Percentiles rank a stretch among this genome's conserved stretches.
Evolutionary conservation across 2,329 filamentous ascomycete genomes (phyloP).

Genomic region (Fusarium sp.): DNA sequence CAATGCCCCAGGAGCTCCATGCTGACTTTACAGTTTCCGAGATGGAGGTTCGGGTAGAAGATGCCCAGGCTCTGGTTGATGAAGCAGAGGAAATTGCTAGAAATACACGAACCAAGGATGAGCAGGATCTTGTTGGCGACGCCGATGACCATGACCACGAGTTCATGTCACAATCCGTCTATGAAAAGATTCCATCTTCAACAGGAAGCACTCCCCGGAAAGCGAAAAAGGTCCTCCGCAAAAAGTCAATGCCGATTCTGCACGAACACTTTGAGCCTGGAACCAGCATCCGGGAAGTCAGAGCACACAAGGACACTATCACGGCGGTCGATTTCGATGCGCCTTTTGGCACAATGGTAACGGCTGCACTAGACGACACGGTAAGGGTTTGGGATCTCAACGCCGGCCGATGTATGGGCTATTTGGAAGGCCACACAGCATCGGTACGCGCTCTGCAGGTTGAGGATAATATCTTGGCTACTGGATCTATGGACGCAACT

Average conservation of each 20-base stretch:
- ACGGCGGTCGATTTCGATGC: conserved; percentile 95
- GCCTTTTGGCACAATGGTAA: conserved; percentile 96
- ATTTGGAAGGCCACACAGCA: conserved; percentile 92
- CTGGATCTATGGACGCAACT: conserved; percentile 93
- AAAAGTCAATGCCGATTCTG: conserved; percentile 91
- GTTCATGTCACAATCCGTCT: conserved; percentile 99
- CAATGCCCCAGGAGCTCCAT: not conserved
- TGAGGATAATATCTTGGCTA: conserved; percentile 94
- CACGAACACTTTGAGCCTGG: conserved; percentile 96
- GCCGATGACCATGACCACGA: conserved; percentile 61
- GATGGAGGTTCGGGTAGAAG: conserved; percentile 71
- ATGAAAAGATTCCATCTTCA: conserved; percentile 84
- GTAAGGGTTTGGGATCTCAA: conserved; percentile 97
- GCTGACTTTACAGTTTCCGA: conserved; percentile 68
- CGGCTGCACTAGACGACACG: conserved; percentile 91
- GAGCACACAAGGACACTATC: conserved; percentile 88
- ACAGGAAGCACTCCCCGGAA: conserved; percentile 61
- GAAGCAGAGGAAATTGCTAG: conserved; percentile 69
- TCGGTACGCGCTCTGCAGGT: conserved; percentile 94
- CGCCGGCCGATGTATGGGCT: conserved; percentile 89
- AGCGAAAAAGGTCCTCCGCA: conserved; percentile 67
- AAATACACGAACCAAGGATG: conserved; percentile 63
- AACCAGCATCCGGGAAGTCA: conserved; percentile 86
- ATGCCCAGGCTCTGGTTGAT: conserved; percentile 69
- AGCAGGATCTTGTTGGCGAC: conserved; percentile 65